Percentiles rank a stretch among this genome's conserved stretches.
Evolutionary conservation across 371 early-diverging fungal genomes (phyloP).

Genomic region (Smittium culicis): DNA sequence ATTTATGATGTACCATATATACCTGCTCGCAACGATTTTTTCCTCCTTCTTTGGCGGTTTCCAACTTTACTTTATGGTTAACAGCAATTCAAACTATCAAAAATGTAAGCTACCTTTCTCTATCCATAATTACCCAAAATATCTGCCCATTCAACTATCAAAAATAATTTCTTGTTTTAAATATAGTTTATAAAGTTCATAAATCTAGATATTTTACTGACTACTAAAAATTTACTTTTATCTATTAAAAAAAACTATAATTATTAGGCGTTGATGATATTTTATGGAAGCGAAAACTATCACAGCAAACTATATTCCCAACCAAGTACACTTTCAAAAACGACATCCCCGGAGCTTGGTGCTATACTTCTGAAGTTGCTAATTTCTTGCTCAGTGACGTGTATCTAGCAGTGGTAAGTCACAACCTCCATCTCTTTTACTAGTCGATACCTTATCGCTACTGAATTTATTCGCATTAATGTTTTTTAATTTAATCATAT

Average conservation of each 20-base stretch:
- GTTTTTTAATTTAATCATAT: neutral
- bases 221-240: too few relatives aligned
- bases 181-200: too few relatives aligned
- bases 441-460: too few relatives aligned
- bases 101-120: constrained; percentile 4
- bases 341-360: neutral
- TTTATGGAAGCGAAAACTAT: neutral
- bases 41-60: neutral
- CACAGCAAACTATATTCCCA: neutral
- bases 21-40: neutral
- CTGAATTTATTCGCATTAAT: too few relatives aligned
- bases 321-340: neutral
- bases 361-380: neutral
- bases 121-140: too few relatives aligned
- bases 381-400: neutral
- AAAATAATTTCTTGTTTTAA: too few relatives aligned
- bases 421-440: too few relatives aligned
- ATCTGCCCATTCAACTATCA: too few relatives aligned
- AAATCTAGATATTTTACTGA: too few relatives aligned
- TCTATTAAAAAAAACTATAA: too few relatives aligned
- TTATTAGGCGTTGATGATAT: neutral
- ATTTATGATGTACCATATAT: neutral
- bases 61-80: neutral
- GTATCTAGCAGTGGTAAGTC: neutral
- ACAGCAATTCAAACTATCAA: neutral